Evolutionary conservation across 768 basidiomycete species (phyloP), one percentile per base, ranked within the genome.

Genomic region (Zangia roseola): DNA sequence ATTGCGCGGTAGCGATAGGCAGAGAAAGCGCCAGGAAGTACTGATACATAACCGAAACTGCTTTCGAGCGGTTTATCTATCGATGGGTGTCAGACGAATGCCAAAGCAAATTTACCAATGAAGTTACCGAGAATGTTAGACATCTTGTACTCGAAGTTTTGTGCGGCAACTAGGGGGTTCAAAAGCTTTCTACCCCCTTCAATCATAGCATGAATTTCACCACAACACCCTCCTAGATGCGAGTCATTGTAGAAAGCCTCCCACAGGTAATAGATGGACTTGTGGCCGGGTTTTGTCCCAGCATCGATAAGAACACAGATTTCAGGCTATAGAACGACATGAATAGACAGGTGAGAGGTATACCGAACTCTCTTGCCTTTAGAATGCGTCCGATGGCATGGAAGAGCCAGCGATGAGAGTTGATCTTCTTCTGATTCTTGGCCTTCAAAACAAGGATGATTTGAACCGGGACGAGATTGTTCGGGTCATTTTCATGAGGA

Each of bases 81-180:
- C 16, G 44, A 14, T 20, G 20, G 19, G 13, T 4, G 56, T 65
- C 34, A 60, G 52, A 40, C 25, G 19, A 2, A 40, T 30, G 31
- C 10, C 1, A 51, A 38, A 44, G 37, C 34, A n/a, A 43, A 19
- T 10, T 40, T 19, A 40, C 10, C 8, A 9, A n/a, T 26, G 19
- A 26, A 47, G 74, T 45, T 57, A 83, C 86, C 88, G 24, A 97
- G 75, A 62, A 98, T 97, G 70, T 97, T 97, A 38, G 91, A 94
- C 91, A 97, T 95, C 73, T 93, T 97, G 74, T 97, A 97, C 71
- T 94, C 93, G 59, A 94, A 94, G 71, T 97, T 97, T 68, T 97
- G 94, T 14, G 94, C 93, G 8, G 94, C 94, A 25, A 97, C 80
- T 41, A 94, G 73, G 17, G 92, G 94, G 62, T 97, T 97, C 52